Evolutionary conservation across 495 filamentous ascomycete genomes (phyloP), one percentile per base, ranked within the genome.

Genomic region (Penicillium chermesinum): DNA sequence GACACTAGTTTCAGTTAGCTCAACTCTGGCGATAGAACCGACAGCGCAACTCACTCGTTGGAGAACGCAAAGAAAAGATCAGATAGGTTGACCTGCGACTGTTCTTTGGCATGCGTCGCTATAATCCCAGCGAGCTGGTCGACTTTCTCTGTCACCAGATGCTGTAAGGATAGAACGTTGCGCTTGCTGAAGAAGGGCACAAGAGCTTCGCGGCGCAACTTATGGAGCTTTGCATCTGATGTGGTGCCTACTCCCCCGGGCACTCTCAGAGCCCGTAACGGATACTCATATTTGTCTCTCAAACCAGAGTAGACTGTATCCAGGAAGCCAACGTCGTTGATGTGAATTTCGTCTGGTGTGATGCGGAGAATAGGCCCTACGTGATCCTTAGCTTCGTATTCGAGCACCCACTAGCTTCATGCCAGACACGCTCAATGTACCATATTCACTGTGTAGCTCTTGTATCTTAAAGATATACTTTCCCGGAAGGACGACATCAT

Each of bases 391-490:
- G 39, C 12, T 27, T 27, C 19, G 39, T 27, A 42, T n/a, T 42
- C 19, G 16, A 12, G 38, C 38, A 12, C 38, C 38, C 17, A 13
- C 15, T 40, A 40, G 38, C 38, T 15, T 2, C 25, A 27, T n/a
- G 39, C 2, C 12, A 16, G n/a, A 16, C 14, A 27, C 2, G 10
- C 12, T 16, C 35, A 37, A 15, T 16, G 35, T 42, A 42, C 39
- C 58, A 47, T 76, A 74, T 49, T 61, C 53, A 38, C 71, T 51
- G 46, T 81, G 78, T 69, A 79, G 67, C 10, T 63, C 50, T 37
- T 67, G 50, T 17, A 81, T 71, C 27, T 69, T 51, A 39, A 59
- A 69, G 13, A 68, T 65, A 45, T 76, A 81, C 41, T 59, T 54
- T 1, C 74, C 39, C 1, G 39, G 20, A 6, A 27, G 53, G 16